Evolutionary conservation across 2,329 filamentous ascomycete genomes (phyloP), one percentile per base, ranked within the genome.

Genomic region (Nemania abortiva): DNA sequence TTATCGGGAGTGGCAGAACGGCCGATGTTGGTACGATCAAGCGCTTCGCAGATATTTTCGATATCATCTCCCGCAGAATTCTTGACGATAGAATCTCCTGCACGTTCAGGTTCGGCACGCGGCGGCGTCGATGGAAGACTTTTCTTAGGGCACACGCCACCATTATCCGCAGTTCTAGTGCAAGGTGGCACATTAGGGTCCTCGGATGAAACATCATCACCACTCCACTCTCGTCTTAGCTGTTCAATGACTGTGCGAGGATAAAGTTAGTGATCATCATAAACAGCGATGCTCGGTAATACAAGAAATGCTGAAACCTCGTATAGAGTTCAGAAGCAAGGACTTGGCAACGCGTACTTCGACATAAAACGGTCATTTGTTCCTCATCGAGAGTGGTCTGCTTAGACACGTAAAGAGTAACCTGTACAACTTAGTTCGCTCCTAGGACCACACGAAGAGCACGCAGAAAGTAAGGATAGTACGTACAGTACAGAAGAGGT

Each of bases 401-500:
- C 34, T 57, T 67, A 2, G 68, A 60, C 10, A 70, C 53, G 27
- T 63, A 70, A 15, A 64, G 42, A 47, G 52, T 64, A 18, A 52
- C 27, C 68, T 70, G 18, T 18, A 20, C 15, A n/a, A 11, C 3
- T 53, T 27, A 57, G 31, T 24, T 54, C 22, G 34, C 5, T 24
- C n/a, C 15, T 13, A 11, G 24, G 13, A 7, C 7, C 22, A 39
- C 6, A 24, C 3, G 47, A 31, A 20, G 24, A 11, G 1, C 20
- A 47, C 7, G 39, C 20, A 47, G 2, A 3, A 5, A 15, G n/a
- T 2, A 24, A 11, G 15, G 29, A 29, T 13, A 13, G 29, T 1
- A 20, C 60, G 9, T 62, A 65, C 68, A 37, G 53, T 63, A 13
- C 53, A 53, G n/a, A 70, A 67, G 20, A 70, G 60, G 13, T 67